Percentiles rank a stretch among this genome's conserved stretches.
Conservation (phyloP, 805 yeast genomes). For the Ogataea allantospora region DNA sequence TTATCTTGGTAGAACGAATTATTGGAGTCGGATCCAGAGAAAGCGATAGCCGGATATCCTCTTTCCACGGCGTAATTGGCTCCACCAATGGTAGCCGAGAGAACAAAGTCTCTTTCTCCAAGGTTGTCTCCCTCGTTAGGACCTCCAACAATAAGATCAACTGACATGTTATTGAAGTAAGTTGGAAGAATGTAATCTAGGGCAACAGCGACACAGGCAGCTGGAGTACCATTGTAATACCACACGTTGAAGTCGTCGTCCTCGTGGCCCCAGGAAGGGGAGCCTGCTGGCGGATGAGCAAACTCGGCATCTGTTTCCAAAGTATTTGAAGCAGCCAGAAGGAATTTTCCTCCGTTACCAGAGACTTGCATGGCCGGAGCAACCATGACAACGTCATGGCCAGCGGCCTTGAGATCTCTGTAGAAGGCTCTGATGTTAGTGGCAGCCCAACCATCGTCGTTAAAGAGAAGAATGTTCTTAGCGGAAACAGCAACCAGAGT, state of each 20-base stretch:
- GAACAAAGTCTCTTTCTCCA: constrained; percentile 41
- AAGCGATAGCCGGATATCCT: constrained; percentile 50
- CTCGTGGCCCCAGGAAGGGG: constrained; percentile 58
- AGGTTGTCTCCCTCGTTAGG: constrained; percentile 53
- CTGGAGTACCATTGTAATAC: constrained; percentile 59
- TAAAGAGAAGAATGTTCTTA: constrained; percentile 47
- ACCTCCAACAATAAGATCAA: constrained; percentile 51
- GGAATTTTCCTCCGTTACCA: constrained; percentile 56
- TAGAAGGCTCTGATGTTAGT: constrained; percentile 58
- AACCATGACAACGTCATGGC: constrained; percentile 47
- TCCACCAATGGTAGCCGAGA: constrained; percentile 55
- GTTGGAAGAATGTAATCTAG: constrained; percentile 47
- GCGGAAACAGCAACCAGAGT: constrained; percentile 21
- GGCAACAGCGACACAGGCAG: constrained; percentile 49
- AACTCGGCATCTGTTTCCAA: constrained; percentile 48
- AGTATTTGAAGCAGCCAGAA: constrained; percentile 39
- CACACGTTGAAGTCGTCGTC: constrained; percentile 41
- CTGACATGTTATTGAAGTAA: constrained; percentile 41
- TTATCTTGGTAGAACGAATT: constrained; percentile 50
- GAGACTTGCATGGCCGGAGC: constrained; percentile 53
- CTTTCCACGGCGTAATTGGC: constrained; percentile 46
- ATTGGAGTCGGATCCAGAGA: constrained; percentile 51
- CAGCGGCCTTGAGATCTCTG: constrained; percentile 44
- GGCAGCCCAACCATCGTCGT: constrained; percentile 60
- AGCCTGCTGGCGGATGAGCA: constrained; percentile 44